phyloP scores from a whole-genome alignment of 495 filamentous ascomycete genomes.

The Neurospora terricola region DNA sequence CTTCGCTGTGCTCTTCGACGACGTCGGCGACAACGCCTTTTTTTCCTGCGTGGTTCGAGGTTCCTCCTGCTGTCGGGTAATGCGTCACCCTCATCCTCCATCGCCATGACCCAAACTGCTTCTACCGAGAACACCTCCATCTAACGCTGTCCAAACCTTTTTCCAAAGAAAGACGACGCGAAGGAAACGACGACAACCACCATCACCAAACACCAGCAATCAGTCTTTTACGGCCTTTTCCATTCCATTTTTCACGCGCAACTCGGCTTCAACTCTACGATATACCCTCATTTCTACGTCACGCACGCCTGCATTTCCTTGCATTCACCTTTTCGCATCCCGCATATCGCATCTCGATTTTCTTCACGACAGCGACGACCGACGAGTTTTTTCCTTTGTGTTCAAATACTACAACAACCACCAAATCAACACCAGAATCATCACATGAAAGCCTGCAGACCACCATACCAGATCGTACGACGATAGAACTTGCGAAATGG shows the following conservation, averaged over 20 bases:
- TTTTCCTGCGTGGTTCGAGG: background rate
- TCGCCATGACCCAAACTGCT: background rate
- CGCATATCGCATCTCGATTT: background rate
- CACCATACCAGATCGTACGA: background rate
- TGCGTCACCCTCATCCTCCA: background rate
- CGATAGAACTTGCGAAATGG: constrained; percentile 29
- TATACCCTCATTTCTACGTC: background rate
- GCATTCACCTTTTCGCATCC: background rate
- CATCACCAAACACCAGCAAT: background rate
- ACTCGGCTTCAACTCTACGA: background rate
- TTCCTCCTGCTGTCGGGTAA: background rate
- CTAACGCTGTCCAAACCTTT: background rate
- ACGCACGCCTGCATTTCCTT: background rate
- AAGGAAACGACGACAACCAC: background rate
- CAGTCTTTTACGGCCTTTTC: background rate
- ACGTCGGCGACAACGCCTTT: background rate
- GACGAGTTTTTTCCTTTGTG: background rate
- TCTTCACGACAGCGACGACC: background rate
- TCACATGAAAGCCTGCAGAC: background rate
- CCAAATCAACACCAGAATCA: background rate
- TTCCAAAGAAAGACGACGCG: background rate
- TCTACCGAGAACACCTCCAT: background rate
- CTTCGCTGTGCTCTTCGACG: background rate
- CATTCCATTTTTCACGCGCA: background rate
- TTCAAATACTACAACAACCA: background rate